phyloP scores from a whole-genome alignment of 129 eudicot species.

The Flaveria trinervia region DNA sequence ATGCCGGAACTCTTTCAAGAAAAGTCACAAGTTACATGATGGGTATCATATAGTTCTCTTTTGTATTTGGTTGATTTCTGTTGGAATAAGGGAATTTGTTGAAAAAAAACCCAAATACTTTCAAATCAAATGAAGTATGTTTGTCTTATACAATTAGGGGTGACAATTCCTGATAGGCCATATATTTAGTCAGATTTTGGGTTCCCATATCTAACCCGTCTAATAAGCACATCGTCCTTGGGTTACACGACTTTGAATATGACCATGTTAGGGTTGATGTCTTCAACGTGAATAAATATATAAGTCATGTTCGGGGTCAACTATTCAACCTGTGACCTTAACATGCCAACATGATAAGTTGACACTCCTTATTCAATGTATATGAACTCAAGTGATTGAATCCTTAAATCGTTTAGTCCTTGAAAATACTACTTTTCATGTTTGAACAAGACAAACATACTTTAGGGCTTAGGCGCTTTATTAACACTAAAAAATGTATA shows the following conservation, averaged over 20 bases:
- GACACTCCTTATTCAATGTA: neutral
- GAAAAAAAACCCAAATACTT: too few relatives aligned
- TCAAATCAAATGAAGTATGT: neutral
- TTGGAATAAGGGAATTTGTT: neutral
- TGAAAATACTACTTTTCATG: neutral
- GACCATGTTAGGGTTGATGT: too few relatives aligned
- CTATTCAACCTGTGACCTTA: too few relatives aligned
- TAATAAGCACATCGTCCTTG: too few relatives aligned
- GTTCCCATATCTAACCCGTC: too few relatives aligned
- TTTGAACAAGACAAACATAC: neutral
- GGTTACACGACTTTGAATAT: too few relatives aligned
- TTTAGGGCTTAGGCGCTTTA: neutral
- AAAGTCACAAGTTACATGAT: constrained; percentile 78
- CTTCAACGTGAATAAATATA: too few relatives aligned
- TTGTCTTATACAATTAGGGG: neutral
- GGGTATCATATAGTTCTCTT: constrained; percentile 55
- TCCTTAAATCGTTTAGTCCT: neutral
- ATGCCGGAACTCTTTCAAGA: constrained; percentile 69
- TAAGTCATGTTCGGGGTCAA: too few relatives aligned
- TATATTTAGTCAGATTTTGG: too few relatives aligned
- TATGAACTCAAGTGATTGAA: neutral
- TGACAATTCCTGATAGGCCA: too few relatives aligned
- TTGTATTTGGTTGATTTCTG: constrained; percentile 6
- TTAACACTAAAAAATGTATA: neutral
- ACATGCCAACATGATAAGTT: too few relatives aligned